Evolutionary conservation across 139 green algal species (phyloP).

Genomic region (Marvania coccoides): DNA sequence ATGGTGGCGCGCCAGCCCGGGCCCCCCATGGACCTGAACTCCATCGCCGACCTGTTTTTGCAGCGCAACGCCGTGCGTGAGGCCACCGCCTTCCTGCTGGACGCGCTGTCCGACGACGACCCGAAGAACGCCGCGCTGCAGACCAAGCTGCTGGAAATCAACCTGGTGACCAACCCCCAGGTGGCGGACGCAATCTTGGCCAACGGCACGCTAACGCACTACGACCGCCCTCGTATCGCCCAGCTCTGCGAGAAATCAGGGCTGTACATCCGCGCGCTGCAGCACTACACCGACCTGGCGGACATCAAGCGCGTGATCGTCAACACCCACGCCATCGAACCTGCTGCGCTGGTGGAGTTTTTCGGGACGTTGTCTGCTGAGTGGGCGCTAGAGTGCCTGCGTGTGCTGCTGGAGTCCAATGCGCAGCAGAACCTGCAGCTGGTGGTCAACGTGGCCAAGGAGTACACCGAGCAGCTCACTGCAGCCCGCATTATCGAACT

Average conservation of each 20-base stretch:
- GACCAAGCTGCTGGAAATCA: slow-evolving; percentile 98
- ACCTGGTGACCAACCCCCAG: slow-evolving; percentile 95
- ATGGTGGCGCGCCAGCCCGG: slow-evolving; percentile 75
- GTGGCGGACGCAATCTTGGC: slow-evolving; percentile 96
- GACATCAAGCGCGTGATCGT: slow-evolving; percentile 96
- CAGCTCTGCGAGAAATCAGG: slow-evolving; percentile 99
- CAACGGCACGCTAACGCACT: slow-evolving; percentile 90
- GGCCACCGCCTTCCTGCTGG: slow-evolving; percentile 95
- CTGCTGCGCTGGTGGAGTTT: slow-evolving; percentile 84
- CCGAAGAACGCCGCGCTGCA: slow-evolving; percentile 82
- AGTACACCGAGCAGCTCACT: slow-evolving; percentile 96
- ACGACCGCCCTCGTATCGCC: slow-evolving; percentile 92
- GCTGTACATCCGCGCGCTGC: slow-evolving; percentile 96
- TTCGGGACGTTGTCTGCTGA: slow-evolving; percentile 94
- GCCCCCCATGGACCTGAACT: slow-evolving; percentile 82
- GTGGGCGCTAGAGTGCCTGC: slow-evolving; percentile 77
- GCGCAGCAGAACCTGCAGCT: slow-evolving; percentile 80
- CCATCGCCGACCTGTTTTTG: slow-evolving; percentile 95
- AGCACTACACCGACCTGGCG: slow-evolving; percentile 97
- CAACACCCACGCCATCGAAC: slow-evolving; percentile 97
- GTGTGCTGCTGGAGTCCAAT: slow-evolving; percentile 88
- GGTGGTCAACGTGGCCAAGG: slow-evolving; percentile 86
- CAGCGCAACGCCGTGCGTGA: slow-evolving; percentile 84
- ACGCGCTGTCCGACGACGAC: slow-evolving; percentile 87
- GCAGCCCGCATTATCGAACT: slow-evolving; percentile 81